These are phyloP conservation scores for Termitomyces sp. DNA, from an alignment of 768 basidiomycete genomes.

Conservation along the genomic window DNA sequence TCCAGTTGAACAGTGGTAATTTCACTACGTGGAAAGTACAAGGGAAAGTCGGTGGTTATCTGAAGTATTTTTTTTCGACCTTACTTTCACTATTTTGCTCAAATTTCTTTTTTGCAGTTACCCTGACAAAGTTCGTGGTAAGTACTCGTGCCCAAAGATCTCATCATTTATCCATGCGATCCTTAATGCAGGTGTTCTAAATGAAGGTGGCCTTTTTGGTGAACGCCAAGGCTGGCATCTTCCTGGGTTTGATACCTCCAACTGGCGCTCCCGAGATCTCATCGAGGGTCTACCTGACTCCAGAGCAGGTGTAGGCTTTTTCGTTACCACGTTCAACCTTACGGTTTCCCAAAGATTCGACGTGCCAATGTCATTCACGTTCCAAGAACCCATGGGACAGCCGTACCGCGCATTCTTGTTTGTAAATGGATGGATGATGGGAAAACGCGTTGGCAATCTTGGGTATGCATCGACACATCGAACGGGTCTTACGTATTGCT, in stretches of 20 bases:
- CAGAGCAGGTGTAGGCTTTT: conserved; percentile 74
- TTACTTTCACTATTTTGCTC: background rate
- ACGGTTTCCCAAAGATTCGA: conserved; percentile 56
- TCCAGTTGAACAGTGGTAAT: conserved; percentile 55
- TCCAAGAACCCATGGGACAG: conserved; percentile 51
- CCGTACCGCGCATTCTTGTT: conserved; percentile 71
- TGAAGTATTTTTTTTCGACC: conserved; percentile 34
- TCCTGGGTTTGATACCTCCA: conserved; percentile 59
- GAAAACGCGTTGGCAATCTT: conserved; percentile 67
- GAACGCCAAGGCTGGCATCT: conserved; percentile 73
- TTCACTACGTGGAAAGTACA: conserved; percentile 69
- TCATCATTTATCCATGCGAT: background rate
- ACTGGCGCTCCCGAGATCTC: conserved; percentile 54
- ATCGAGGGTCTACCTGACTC: conserved; percentile 51
- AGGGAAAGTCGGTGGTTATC: conserved; percentile 72
- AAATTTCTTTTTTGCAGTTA: conserved; percentile 38
- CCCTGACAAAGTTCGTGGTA: conserved; percentile 59
- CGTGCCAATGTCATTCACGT: conserved; percentile 65
- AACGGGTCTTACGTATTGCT: background rate
- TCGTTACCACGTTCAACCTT: conserved; percentile 67
- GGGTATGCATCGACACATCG: conserved; percentile 37
- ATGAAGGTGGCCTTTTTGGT: conserved; percentile 70
- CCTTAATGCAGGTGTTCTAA: conserved; percentile 41
- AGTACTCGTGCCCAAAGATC: background rate
- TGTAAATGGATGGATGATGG: conserved; percentile 90